Conservation (phyloP, 805 yeast genomes). For the Maudiozyma pseudohumilis region DNA sequence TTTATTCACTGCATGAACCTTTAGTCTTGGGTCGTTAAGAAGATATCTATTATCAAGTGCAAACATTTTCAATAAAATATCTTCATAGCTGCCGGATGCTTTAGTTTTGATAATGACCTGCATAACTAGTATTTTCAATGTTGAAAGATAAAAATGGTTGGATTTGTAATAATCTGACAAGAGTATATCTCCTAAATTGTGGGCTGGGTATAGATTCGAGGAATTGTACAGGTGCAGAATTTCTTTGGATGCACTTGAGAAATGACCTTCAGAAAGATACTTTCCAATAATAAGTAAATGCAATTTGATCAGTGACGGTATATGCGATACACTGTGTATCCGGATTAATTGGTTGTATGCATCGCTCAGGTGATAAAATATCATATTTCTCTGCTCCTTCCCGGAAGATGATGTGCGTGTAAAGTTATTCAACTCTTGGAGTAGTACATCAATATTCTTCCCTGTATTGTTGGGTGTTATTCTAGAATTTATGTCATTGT, state of each 20-base stretch:
- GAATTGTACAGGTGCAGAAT: slow-evolving; percentile 18
- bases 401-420: background rate
- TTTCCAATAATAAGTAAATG: slow-evolving; percentile 21
- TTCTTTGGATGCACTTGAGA: slow-evolving; percentile 10
- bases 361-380: slow-evolving; percentile 3
- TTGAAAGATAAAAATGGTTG: slow-evolving; percentile 17
- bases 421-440: background rate
- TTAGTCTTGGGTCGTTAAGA: slow-evolving; percentile 12
- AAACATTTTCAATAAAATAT: slow-evolving; percentile 15
- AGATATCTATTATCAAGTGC: slow-evolving; percentile 20
- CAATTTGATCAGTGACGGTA: slow-evolving; percentile 12
- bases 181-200: slow-evolving; percentile 14
- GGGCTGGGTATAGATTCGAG: slow-evolving; percentile 11
- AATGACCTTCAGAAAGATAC: slow-evolving; percentile 9
- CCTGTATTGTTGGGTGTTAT: too few species aligned
- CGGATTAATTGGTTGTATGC: slow-evolving; percentile 1
- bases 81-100: slow-evolving; percentile 5
- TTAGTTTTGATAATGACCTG: slow-evolving; percentile 21
- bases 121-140: slow-evolving; percentile 21
- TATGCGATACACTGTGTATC: slow-evolving; percentile 4
- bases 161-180: slow-evolving; percentile 17
- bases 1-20: slow-evolving; percentile 17
- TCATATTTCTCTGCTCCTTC: background rate
- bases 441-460: background rate
- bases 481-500: background rate